phyloP scores from a whole-genome alignment of 2,329 filamentous ascomycete genomes.

The Paraphoma sp. region DNA sequence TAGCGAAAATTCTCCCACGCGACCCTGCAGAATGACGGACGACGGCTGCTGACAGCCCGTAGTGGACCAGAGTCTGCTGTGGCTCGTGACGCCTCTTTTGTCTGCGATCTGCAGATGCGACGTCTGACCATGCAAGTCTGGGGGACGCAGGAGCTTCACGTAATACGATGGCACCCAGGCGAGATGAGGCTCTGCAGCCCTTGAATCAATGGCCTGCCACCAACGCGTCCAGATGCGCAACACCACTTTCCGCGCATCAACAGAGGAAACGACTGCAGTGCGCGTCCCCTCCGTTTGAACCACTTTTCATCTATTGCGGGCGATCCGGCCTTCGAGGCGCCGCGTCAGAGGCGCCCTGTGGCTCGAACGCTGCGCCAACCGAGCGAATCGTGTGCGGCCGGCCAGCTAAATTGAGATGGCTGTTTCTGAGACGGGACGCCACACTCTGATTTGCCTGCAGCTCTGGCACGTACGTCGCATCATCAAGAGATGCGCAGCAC shows the following conservation, averaged over 20 bases:
- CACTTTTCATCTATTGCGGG: slow-evolving; percentile 11
- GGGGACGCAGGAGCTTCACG: background rate
- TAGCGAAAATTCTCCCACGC: slow-evolving; percentile 6
- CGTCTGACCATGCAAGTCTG: background rate
- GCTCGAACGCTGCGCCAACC: background rate
- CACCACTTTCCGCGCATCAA: background rate
- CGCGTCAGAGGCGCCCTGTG: slow-evolving; percentile 8
- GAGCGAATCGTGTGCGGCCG: slow-evolving; percentile 2
- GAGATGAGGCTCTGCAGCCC: background rate
- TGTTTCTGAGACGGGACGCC: slow-evolving; percentile 8
- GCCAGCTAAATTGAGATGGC: slow-evolving; percentile 3
- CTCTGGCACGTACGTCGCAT: slow-evolving; percentile 7
- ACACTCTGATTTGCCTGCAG: slow-evolving; percentile 5
- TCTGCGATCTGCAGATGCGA: background rate
- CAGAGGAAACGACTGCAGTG: background rate
- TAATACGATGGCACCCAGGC: background rate
- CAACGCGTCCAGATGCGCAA: slow-evolving; percentile 1
- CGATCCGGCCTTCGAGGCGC: background rate
- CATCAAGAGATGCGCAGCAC: slow-evolving; percentile 1
- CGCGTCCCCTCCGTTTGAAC: slow-evolving; percentile 1
- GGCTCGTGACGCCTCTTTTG: slow-evolving; percentile 10
- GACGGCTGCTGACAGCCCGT: background rate
- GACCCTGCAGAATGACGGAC: slow-evolving; percentile 15
- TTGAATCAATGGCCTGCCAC: background rate
- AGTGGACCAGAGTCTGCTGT: slow-evolving; percentile 2